Evolutionary conservation across 2,329 filamentous ascomycete genomes (phyloP).

Genomic region (Trichoderma brevicompactum): DNA sequence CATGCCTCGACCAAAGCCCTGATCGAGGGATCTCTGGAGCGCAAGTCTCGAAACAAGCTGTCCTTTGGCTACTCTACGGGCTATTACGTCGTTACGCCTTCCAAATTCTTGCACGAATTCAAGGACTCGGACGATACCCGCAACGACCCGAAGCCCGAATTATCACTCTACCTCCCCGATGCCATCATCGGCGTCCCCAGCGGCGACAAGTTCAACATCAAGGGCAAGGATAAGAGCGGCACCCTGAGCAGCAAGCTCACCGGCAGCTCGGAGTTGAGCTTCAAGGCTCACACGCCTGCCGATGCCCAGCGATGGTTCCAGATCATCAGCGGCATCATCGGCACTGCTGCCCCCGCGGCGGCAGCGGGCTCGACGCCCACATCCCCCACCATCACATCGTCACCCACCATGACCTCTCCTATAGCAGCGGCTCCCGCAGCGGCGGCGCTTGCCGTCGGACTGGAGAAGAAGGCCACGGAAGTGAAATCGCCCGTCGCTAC

Average conservation of each 20-base stretch:
- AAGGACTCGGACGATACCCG: constrained; percentile 80
- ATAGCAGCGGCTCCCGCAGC: constrained; percentile 4
- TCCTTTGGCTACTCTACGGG: constrained; percentile 74
- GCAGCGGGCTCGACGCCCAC: constrained; percentile 33
- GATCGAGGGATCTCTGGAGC: constrained; percentile 86
- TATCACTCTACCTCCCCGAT: constrained; percentile 91
- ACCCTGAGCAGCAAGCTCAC: constrained; percentile 80
- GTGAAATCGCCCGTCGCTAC: constrained; percentile 26
- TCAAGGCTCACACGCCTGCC: constrained; percentile 81
- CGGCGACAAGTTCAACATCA: constrained; percentile 88
- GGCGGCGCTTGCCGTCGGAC: constrained; percentile 22
- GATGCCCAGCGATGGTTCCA: constrained; percentile 88
- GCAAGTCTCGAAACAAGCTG: constrained; percentile 86
- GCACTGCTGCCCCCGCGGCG: constrained; percentile 50
- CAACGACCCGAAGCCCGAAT: constrained; percentile 78
- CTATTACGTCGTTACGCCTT: constrained; percentile 89
- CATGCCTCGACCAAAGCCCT: constrained; percentile 79
- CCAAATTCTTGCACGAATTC: constrained; percentile 93
- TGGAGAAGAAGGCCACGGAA: constrained; percentile 23
- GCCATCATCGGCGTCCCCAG: constrained; percentile 73
- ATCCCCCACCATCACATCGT: not conserved
- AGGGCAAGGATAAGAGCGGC: constrained; percentile 89
- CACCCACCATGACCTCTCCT: constrained; percentile 21
- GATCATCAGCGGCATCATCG: constrained; percentile 66
- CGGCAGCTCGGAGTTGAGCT: constrained; percentile 77